These are phyloP conservation scores for Kodamaea arcana DNA, from an alignment of 1,139 yeast genomes.

Conservation along the genomic window DNA sequence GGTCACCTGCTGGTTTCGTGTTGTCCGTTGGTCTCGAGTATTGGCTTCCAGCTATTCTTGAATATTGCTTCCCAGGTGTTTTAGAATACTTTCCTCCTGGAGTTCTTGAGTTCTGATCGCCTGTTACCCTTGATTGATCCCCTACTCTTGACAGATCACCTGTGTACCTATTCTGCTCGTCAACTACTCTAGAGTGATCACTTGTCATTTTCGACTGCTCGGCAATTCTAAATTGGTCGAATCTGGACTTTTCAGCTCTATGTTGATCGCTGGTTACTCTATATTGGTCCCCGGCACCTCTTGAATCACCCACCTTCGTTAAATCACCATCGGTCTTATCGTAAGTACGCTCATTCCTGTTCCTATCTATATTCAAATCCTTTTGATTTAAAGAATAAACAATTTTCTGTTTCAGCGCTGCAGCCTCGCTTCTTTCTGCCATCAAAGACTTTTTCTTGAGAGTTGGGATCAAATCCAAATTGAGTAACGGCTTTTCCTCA, in stretches of 20 bases:
- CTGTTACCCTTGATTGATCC: too few species aligned
- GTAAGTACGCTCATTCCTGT: background rate
- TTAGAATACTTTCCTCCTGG: too few species aligned
- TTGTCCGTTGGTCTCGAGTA: too few species aligned
- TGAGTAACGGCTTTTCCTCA: slow-evolving; percentile 13
- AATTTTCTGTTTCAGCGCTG: slow-evolving; percentile 27
- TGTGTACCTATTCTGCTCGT: too few species aligned
- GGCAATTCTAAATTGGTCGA: too few species aligned
- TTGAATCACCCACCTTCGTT: background rate
- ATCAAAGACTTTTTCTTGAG: slow-evolving; percentile 30
- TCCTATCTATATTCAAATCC: slow-evolving; percentile 1
- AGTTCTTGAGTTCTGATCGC: too few species aligned
- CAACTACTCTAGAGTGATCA: too few species aligned
- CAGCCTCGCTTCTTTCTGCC: slow-evolving; percentile 29
- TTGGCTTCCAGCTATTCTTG: too few species aligned
- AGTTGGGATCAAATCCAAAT: slow-evolving; percentile 19
- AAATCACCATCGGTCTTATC: slow-evolving; percentile 1
- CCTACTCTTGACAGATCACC: too few species aligned
- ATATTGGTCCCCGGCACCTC: background rate
- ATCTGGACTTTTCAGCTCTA: too few species aligned
- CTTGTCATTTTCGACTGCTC: too few species aligned
- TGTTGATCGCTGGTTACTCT: background rate
- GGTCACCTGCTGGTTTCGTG: background rate
- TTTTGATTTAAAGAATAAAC: slow-evolving; percentile 27
- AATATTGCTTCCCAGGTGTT: too few species aligned